These are phyloP conservation scores for Rhododendron kiyosumense DNA, from an alignment of 148 eudicot species.

Conservation along the genomic window DNA sequence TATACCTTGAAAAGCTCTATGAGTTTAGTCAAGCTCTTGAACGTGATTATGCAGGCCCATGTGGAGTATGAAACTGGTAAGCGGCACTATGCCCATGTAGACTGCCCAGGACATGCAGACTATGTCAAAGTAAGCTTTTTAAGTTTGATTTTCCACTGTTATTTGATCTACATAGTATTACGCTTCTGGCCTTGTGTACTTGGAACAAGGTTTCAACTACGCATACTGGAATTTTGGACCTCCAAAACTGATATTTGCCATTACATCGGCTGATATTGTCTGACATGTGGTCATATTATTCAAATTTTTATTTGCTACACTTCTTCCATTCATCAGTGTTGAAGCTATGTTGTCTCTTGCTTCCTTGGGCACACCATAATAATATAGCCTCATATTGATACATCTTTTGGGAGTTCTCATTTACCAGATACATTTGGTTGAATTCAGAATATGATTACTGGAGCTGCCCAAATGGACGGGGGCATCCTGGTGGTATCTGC, in stretches of 20 bases:
- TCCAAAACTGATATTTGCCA: neutral
- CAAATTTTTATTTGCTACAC: neutral
- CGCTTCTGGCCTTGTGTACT: neutral
- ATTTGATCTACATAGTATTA: neutral
- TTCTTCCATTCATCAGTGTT: neutral
- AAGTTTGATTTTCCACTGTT: slow-evolving; percentile 1
- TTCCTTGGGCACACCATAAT: neutral
- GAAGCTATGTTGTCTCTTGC: neutral
- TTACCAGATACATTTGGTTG: slow-evolving; percentile 3
- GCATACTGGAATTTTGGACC: neutral
- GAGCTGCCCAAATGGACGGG: slow-evolving; percentile 98
- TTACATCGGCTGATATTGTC: neutral
- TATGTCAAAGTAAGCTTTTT: slow-evolving; percentile 66
- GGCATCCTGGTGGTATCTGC: slow-evolving; percentile 91
- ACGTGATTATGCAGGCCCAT: slow-evolving; percentile 53
- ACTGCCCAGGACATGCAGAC: slow-evolving; percentile 88
- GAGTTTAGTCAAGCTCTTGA: neutral
- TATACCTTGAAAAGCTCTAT: neutral
- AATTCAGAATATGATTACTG: slow-evolving; percentile 80
- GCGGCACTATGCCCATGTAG: slow-evolving; percentile 83
- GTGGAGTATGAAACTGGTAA: slow-evolving; percentile 92
- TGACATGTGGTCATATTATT: neutral
- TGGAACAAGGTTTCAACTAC: neutral
- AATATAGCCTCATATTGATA: too few relatives aligned
- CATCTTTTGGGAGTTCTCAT: neutral